phyloP scores from a whole-genome alignment of 176 grass and related monocot species.

The Alopecurus myosuroides region DNA sequence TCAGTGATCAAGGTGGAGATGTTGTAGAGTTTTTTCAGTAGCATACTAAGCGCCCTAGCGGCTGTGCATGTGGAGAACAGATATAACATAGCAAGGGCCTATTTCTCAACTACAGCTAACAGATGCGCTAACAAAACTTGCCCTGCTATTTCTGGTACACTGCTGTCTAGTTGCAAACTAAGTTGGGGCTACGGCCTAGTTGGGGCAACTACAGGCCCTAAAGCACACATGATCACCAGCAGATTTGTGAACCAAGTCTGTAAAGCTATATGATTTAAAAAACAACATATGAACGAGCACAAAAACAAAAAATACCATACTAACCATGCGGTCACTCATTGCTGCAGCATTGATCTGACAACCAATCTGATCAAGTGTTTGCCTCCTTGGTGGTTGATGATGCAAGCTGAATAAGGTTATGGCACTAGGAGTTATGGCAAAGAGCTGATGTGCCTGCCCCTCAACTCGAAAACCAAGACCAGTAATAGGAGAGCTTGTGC shows the following conservation, averaged over 20 bases:
- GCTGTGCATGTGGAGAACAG: not conserved
- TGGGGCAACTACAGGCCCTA: not conserved
- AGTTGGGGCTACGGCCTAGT: not conserved
- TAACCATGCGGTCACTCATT: constrained; percentile 92
- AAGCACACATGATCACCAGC: not conserved
- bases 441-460: constrained; percentile 74
- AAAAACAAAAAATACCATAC: constrained; percentile 26
- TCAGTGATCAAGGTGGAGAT: constrained; percentile 13
- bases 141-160: not conserved
- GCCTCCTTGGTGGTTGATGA: constrained; percentile 76
- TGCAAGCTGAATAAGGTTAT: constrained; percentile 81
- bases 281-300: not conserved
- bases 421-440: constrained; percentile 74
- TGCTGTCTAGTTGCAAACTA: not conserved
- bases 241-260: constrained; percentile 4
- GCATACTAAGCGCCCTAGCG: not conserved
- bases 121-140: constrained; percentile 1
- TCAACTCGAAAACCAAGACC: constrained; percentile 84
- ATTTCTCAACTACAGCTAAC: not conserved
- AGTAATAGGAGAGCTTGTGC: constrained; percentile 41
- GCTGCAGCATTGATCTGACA: constrained; percentile 66
- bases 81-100: not conserved
- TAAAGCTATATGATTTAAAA: constrained; percentile 1
- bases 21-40: not conserved
- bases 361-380: constrained; percentile 87